These are phyloP conservation scores for Sarocladium oryzae DNA, from an alignment of 2,329 filamentous ascomycete species.

Conservation along the genomic window DNA sequence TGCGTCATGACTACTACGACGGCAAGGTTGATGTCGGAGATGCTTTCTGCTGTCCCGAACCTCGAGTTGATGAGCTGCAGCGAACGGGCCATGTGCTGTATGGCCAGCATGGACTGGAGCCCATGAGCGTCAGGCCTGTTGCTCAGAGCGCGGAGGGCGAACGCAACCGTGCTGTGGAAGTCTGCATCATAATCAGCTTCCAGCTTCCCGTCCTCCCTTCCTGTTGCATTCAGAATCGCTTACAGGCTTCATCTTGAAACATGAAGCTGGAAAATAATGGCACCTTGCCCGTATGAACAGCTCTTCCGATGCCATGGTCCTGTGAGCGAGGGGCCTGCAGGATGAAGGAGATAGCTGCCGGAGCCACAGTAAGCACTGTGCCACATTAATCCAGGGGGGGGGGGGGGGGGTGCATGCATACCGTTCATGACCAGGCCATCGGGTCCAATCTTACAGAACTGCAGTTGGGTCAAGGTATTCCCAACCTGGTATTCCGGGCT, in stretches of 20 bases:
- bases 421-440: slow-evolving; percentile 7
- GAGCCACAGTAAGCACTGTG: not conserved
- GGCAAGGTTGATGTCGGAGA: slow-evolving; percentile 4
- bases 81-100: slow-evolving; percentile 4
- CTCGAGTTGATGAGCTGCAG: slow-evolving; percentile 8
- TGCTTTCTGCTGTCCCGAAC: not conserved
- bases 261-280: slow-evolving; percentile 2
- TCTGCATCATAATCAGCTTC: not conserved
- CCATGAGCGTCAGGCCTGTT: not conserved
- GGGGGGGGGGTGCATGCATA: not conserved
- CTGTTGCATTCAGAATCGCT: not conserved
- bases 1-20: slow-evolving; percentile 6
- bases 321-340: not conserved
- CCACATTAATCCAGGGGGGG: not conserved
- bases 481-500: not conserved
- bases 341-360: slow-evolving; percentile 1
- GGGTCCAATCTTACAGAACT: slow-evolving; percentile 1
- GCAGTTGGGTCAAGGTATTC: slow-evolving; percentile 3
- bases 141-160: slow-evolving; percentile 1
- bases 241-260: slow-evolving; percentile 9
- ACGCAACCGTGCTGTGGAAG: slow-evolving; percentile 3
- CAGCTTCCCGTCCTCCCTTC: not conserved
- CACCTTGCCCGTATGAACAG: slow-evolving; percentile 3
- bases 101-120: not conserved
- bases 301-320: slow-evolving; percentile 2